Base-by-base conservation (phyloP, 23 red algal genomes). In the Gracilaria vermiculophylla region DNA sequence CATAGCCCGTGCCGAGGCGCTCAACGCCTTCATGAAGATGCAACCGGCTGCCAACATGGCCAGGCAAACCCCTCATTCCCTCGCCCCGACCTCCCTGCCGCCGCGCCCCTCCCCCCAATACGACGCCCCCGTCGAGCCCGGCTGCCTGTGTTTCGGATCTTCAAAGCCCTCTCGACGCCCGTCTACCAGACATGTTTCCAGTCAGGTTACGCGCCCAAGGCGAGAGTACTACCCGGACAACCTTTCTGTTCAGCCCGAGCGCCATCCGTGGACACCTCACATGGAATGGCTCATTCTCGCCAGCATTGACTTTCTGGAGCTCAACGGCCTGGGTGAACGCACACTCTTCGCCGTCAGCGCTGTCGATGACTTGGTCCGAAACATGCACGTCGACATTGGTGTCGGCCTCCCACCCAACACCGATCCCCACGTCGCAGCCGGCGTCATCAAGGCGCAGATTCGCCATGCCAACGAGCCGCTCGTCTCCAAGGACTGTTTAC, bases 21-120 rank as follows among this genome's bases (percentile, higher is more conserved):
- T 93, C 43, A 85, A 93, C 90, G 78, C 72, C 24, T 93, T 93
- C 53, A 85, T 93, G 78, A 69, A 75, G 54, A 93, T 93, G 90
- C 90, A 93, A 80, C 78, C 90, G 40, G 79, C 80, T 0, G 90
- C 90, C 40, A 66, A 65, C 51, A 45, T 72, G 51, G 78, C 73
- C 67, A 47, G 69, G 25, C 69, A 74, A 65, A 37, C 79, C 44
- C 69, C 90, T 7, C 60, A 60, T 37, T 25, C 88, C 11, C 34
- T 53, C 45, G 36, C 77, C 4, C 32, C 69, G 36, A 54, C 70
- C 14, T 57, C 55, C 57, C 21, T 41, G 4, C 36, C 48, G 23
- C 41, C 55, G 35, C 49, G 28, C 10, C 61, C 87, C 25, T 53
- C 85, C 55, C 31, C 70, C 17, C 73, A 67, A 11, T 70, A 51